A percentile compares a stretch with the other conserved stretches of the same genome.
Conservation (phyloP, 768 basidiomycete species). For the Leccinum rimulosum region DNA sequence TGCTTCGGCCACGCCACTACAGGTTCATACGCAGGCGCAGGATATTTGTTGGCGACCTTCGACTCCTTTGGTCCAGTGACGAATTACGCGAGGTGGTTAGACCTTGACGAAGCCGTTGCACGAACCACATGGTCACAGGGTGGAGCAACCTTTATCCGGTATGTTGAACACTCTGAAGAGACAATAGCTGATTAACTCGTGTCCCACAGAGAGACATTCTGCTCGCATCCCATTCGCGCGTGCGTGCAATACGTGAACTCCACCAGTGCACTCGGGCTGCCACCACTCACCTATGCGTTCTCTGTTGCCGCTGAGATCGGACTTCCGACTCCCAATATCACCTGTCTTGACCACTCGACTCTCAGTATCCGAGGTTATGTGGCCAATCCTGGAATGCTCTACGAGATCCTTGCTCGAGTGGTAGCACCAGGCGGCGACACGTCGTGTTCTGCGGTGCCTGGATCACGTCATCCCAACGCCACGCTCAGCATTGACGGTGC, state of each 20-base stretch:
- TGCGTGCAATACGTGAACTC: constrained; percentile 58
- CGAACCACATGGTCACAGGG: constrained; percentile 60
- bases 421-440: constrained; percentile 32
- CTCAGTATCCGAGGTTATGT: constrained; percentile 53
- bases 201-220: constrained; percentile 52
- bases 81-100: constrained; percentile 64
- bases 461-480: constrained; percentile 39
- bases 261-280: constrained; percentile 28
- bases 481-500: constrained; percentile 46
- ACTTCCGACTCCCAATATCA: constrained; percentile 55
- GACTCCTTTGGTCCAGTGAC: constrained; percentile 33
- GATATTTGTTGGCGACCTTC: constrained; percentile 54
- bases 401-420: constrained; percentile 59
- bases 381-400: constrained; percentile 59
- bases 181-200: neutral
- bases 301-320: constrained; percentile 43
- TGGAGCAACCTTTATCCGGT: constrained; percentile 50
- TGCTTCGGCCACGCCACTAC: constrained; percentile 2
- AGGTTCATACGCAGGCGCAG: constrained; percentile 72
- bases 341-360: constrained; percentile 56
- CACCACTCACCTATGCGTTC: constrained; percentile 46
- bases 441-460: constrained; percentile 31
- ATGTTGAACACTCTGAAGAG: neutral
- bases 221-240: constrained; percentile 60
- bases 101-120: constrained; percentile 60